Evolutionary conservation across 371 early-diverging fungal genomes (phyloP).

Genomic region (Neoconidiobolus thromboides): DNA sequence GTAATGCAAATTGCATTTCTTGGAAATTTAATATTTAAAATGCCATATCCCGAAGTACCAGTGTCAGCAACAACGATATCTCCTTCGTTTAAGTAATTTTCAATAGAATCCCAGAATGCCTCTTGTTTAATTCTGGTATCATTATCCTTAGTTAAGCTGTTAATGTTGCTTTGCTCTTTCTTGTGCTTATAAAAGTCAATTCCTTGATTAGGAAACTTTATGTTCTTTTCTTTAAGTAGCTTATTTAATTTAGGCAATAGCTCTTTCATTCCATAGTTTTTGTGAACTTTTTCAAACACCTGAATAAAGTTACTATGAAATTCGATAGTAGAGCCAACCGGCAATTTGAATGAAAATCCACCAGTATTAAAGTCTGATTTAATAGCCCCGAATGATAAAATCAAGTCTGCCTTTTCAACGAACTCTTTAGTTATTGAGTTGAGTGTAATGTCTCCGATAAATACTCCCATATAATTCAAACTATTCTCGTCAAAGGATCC

Average conservation of each 20-base stretch:
- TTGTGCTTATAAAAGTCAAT: too few species aligned
- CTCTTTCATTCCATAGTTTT: constrained; percentile 1
- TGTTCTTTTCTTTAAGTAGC: background rate
- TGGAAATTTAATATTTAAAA: constrained; percentile 17
- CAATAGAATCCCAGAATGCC: constrained; percentile 21
- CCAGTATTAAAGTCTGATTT: constrained; percentile 30
- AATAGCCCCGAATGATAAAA: constrained; percentile 22
- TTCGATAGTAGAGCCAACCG: constrained; percentile 4
- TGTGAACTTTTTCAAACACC: constrained; percentile 5
- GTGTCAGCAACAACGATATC: constrained; percentile 24
- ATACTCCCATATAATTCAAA: constrained; percentile 18
- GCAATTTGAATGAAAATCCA: constrained; percentile 6
- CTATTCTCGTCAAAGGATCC: constrained; percentile 17
- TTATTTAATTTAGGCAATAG: constrained; percentile 5
- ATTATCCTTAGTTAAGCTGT: too few species aligned
- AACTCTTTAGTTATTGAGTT: constrained; percentile 14
- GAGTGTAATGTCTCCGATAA: constrained; percentile 14
- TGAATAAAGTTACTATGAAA: background rate
- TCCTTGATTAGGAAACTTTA: background rate
- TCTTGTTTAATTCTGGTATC: constrained; percentile 12
- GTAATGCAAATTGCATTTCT: constrained; percentile 15
- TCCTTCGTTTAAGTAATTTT: constrained; percentile 14
- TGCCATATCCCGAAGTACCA: constrained; percentile 25
- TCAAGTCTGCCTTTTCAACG: constrained; percentile 18
- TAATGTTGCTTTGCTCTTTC: too few species aligned